Conservation (phyloP, 306 rosid species). For the Ormosia emarginata region DNA sequence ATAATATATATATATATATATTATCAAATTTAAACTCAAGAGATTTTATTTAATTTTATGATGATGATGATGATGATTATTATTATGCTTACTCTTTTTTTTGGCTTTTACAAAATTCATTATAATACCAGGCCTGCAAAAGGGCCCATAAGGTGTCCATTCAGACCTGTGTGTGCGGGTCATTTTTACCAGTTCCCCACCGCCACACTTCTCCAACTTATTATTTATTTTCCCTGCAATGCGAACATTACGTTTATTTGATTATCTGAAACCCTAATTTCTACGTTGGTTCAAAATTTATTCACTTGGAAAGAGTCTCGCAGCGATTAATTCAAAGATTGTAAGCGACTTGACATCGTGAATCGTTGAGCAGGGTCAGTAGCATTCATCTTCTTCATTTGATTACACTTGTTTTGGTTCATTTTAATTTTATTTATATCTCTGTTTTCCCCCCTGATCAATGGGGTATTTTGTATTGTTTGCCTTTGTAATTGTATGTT, state of each 20-base stretch:
- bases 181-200: neutral
- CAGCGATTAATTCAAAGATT: neutral
- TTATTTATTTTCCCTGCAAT: neutral
- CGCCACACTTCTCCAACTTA: neutral
- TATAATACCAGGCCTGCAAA: neutral
- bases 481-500: neutral
- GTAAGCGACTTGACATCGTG: neutral
- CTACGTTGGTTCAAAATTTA: constrained; percentile 2
- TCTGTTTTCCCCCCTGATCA: neutral
- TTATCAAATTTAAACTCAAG: too few species aligned
- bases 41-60: too few species aligned
- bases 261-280: constrained; percentile 34
- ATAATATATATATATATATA: too few species aligned
- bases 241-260: neutral
- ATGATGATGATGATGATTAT: too few species aligned
- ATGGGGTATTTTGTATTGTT: neutral
- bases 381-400: constrained; percentile 21
- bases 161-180: too few species aligned
- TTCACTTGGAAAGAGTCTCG: neutral
- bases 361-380: constrained; percentile 32
- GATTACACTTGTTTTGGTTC: constrained; percentile 24
- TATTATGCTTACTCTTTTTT: neutral
- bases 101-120: neutral
- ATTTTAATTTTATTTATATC: neutral
- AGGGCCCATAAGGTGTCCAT: neutral